Evolutionary conservation across 768 basidiomycete species (phyloP).

Genomic region (Holtermanniella nyarrowii): DNA sequence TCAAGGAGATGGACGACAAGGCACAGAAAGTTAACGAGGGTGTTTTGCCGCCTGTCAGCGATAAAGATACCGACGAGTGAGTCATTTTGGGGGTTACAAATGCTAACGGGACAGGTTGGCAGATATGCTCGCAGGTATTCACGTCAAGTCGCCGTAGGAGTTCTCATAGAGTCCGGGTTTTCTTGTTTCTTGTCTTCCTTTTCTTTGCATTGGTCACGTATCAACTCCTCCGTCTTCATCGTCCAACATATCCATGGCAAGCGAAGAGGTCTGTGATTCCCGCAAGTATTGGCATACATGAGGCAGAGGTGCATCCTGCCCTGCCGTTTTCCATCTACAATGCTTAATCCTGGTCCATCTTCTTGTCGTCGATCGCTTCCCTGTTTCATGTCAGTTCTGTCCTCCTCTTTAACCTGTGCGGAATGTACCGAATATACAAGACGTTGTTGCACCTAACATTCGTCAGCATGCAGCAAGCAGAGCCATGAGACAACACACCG

Average conservation of each 20-base stretch:
- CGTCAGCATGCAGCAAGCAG: background rate
- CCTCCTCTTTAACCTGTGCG: too few species aligned
- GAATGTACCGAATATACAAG: constrained; percentile 56
- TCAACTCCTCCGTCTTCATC: too few species aligned
- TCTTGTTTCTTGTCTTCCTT: too few species aligned
- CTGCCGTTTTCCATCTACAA: too few species aligned
- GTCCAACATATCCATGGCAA: too few species aligned
- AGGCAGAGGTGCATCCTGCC: too few species aligned
- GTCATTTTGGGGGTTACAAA: constrained; percentile 5
- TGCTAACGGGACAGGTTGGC: constrained; percentile 17
- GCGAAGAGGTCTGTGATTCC: too few species aligned
- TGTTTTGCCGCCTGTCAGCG: constrained; percentile 19
- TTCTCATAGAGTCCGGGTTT: too few species aligned
- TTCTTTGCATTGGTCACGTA: too few species aligned
- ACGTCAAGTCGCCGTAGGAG: constrained; percentile 16
- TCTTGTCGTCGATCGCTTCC: background rate
- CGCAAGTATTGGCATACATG: too few species aligned
- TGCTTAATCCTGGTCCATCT: background rate
- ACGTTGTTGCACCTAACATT: constrained; percentile 61
- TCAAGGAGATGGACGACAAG: constrained; percentile 14
- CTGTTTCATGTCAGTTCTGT: background rate
- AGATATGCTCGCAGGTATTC: constrained; percentile 25
- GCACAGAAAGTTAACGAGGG: constrained; percentile 12
- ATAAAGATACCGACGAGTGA: constrained; percentile 31
- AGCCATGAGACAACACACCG: constrained; percentile 50